A percentile compares a stretch with the other conserved stretches of the same genome.
Conservation (phyloP, 331 rosid species). For the Acacia pycnantha region DNA sequence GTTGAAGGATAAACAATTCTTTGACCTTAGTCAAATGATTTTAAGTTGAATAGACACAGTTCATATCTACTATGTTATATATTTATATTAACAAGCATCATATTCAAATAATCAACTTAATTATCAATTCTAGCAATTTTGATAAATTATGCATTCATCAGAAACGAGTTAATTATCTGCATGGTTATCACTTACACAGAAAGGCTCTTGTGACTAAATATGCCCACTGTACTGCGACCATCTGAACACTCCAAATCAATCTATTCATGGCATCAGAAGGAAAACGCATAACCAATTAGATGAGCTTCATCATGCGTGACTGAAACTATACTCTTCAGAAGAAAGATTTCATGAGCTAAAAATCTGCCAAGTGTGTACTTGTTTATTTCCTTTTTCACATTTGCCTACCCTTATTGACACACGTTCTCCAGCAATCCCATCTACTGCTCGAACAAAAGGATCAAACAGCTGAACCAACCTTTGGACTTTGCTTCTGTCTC, state of each 20-base stretch:
- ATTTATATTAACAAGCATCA: background rate
- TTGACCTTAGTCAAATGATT: background rate
- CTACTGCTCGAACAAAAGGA: slow-evolving; percentile 75
- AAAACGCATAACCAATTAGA: background rate
- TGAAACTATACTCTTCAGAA: background rate
- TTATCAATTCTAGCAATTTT: background rate
- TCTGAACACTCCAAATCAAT: slow-evolving; percentile 86
- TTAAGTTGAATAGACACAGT: background rate
- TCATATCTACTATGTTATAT: background rate
- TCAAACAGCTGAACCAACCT: slow-evolving; percentile 74
- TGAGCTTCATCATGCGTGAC: slow-evolving; percentile 9
- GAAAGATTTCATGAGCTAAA: background rate
- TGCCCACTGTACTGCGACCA: slow-evolving; percentile 68
- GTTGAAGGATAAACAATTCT: background rate
- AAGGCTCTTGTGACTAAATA: slow-evolving; percentile 77
- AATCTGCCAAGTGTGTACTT: background rate
- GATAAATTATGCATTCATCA: background rate
- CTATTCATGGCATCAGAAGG: slow-evolving; percentile 36
- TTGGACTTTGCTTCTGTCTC: slow-evolving; percentile 73
- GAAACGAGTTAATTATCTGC: background rate
- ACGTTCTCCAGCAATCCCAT: slow-evolving; percentile 83
- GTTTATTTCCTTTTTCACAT: background rate
- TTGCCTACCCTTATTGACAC: slow-evolving; percentile 85
- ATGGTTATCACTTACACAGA: slow-evolving; percentile 50
- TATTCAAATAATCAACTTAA: slow-evolving; percentile 1